Conservation (phyloP, 2,329 filamentous ascomycete species). For the Colletotrichum sp. region DNA sequence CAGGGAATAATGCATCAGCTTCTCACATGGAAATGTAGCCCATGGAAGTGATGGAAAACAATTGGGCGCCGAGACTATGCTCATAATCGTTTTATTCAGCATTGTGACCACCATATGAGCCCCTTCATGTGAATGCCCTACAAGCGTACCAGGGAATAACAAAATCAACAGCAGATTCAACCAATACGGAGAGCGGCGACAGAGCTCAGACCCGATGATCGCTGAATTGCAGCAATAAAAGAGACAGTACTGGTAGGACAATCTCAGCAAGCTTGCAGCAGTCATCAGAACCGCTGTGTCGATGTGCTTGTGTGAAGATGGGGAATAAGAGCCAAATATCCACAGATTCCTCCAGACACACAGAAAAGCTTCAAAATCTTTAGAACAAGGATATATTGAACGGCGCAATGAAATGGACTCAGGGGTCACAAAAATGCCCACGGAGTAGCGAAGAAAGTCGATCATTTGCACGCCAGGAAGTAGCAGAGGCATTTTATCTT, state of each 20-base stretch:
- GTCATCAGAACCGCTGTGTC: neutral
- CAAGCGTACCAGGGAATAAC: neutral
- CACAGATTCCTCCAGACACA: neutral
- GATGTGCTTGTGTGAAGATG: neutral
- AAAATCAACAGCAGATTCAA: neutral
- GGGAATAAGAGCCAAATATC: neutral
- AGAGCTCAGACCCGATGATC: neutral
- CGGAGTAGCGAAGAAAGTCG: neutral
- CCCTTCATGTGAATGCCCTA: neutral
- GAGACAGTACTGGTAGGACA: fast-evolving
- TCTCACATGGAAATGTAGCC: too few species aligned
- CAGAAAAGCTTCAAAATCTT: neutral
- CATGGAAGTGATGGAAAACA: too few species aligned
- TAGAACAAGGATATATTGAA: neutral
- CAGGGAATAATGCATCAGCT: too few species aligned
- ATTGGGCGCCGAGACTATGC: too few species aligned
- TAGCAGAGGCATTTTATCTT: neutral
- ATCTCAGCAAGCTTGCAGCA: neutral
- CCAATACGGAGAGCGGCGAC: neutral
- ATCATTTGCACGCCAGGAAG: neutral
- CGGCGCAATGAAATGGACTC: neutral
- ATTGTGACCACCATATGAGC: too few species aligned
- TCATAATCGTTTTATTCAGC: too few species aligned
- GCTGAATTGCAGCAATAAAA: neutral
- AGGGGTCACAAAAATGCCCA: neutral